These are phyloP conservation scores for Populus euphratica DNA, from an alignment of 345 rosid species.

Conservation along the genomic window DNA sequence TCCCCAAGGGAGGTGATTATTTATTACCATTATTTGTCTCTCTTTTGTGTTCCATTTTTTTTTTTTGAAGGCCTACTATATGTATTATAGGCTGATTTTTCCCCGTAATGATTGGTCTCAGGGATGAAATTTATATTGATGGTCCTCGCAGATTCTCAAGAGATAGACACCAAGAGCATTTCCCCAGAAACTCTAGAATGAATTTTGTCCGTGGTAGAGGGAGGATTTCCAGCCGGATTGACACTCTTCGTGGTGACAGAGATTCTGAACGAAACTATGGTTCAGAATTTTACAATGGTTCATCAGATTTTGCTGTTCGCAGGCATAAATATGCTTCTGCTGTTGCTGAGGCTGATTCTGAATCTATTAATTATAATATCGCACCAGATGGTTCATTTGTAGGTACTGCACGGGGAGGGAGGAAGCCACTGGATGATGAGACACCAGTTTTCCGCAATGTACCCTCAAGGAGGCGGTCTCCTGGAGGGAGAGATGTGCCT, in stretches of 20 bases:
- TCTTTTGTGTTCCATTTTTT: conserved; percentile 6
- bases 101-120: conserved; percentile 26
- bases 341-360: conserved; percentile 36
- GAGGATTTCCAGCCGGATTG: conserved; percentile 51
- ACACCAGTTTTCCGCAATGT: conserved; percentile 34
- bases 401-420: conserved; percentile 57
- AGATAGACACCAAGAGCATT: conserved; percentile 48
- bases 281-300: conserved; percentile 37
- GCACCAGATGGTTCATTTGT: conserved; percentile 46
- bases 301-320: conserved; percentile 33
- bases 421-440: conserved; percentile 47
- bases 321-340: conserved; percentile 40
- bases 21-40: conserved; percentile 12
- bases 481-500: conserved; percentile 48
- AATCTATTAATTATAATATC: conserved; percentile 45
- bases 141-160: conserved; percentile 12
- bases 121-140: conserved; percentile 37
- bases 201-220: conserved; percentile 55
- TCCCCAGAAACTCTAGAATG: conserved; percentile 51
- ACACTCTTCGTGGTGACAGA: conserved; percentile 38
- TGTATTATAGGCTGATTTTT: conserved; percentile 5
- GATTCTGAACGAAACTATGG: conserved; percentile 44
- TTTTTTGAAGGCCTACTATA: conserved; percentile 5
- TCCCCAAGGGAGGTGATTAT: conserved; percentile 76
- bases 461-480: conserved; percentile 49